phyloP scores from a whole-genome alignment of 495 filamentous ascomycete species.

The Aspergillus funiculosus region DNA sequence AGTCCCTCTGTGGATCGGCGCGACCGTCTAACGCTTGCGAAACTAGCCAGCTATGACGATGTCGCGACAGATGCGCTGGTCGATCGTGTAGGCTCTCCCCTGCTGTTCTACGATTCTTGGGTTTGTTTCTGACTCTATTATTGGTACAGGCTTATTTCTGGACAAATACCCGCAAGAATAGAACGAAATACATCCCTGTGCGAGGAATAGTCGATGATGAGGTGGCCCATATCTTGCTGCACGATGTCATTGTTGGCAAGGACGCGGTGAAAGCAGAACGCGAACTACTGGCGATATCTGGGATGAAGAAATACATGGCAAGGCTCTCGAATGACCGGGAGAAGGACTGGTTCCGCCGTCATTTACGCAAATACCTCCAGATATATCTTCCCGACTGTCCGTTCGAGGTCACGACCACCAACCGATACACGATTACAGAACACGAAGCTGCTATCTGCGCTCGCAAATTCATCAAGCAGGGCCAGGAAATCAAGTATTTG shows the following conservation, averaged over 20 bases:
- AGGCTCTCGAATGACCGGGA: conserved; percentile 67
- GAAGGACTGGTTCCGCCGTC: conserved; percentile 78
- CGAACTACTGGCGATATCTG: conserved; percentile 63
- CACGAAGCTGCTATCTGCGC: conserved; percentile 88
- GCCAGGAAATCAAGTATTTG: conserved; percentile 85
- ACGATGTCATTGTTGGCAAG: conserved; percentile 68
- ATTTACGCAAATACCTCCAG: conserved; percentile 84
- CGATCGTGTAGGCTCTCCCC: conserved; percentile 67
- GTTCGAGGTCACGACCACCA: conserved; percentile 90
- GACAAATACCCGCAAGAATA: conserved; percentile 93
- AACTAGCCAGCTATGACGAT: conserved; percentile 91
- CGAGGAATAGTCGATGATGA: conserved; percentile 78
- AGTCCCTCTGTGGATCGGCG: conserved; percentile 47
- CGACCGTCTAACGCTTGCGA: conserved; percentile 72
- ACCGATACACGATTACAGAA: conserved; percentile 86
- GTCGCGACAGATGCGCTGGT: conserved; percentile 93
- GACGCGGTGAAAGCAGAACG: conserved; percentile 62
- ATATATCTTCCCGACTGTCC: conserved; percentile 90
- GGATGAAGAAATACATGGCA: conserved; percentile 63
- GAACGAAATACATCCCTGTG: conserved; percentile 74
- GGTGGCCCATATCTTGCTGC: conserved; percentile 69
- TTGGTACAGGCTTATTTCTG: conserved; percentile 76
- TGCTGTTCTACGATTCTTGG: neutral
- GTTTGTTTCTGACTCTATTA: conserved; percentile 17
- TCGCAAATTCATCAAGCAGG: conserved; percentile 65